Base-by-base conservation (phyloP, 2,329 filamentous ascomycete genomes). In the Diatrype stigma region DNA sequence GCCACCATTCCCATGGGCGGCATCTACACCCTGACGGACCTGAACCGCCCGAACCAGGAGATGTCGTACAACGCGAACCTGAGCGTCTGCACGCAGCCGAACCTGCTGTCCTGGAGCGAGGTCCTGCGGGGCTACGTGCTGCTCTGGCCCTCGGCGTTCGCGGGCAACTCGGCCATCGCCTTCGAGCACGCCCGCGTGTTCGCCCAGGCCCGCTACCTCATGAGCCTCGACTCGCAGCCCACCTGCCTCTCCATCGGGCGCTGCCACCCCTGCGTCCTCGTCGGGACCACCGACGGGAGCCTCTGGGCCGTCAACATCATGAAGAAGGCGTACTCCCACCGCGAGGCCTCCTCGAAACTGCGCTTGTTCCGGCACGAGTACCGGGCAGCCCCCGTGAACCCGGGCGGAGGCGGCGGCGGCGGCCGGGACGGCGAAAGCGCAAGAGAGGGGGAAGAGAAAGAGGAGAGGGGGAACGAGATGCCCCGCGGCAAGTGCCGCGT, bases 351-450 rank as follows among this genome's bases (percentile, higher is more conserved):
- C 17, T 61, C 66, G 55, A 76, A 75, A 55, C 51, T 76, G 11
- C 72, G 69, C 57, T 42, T 84, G 1, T 73, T 82, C 46, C 76
- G 81, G 42, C 79, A 82, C 58, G 79, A 83, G 60, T 80, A 78
- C 56, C 68, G 73, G 1, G 67, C 73, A 0, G 61, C 64, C 6
- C 58, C 59, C 19, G 47, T 68, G 19, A 65, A 70, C 35, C 22
- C 56, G 50, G 6, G 46, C 46, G 42, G 49, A 32, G 21, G 23
- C 6, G 37, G 48, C 6, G 47, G 54, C 2, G 28, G 51, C 0
- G 64, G 61, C 2, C 66, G 64, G 6, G 63, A 37, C 14, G 34
- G 34, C 34, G n/a, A 12, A 7, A 34, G 30, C 30, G 30, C n/a
- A n/a, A n/a, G n/a, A n/a, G n/a, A n/a, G n/a, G n/a, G n/a, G n/a